phyloP scores from a whole-genome alignment of 306 rosid genomes.

The Lathyrus oleraceus region DNA sequence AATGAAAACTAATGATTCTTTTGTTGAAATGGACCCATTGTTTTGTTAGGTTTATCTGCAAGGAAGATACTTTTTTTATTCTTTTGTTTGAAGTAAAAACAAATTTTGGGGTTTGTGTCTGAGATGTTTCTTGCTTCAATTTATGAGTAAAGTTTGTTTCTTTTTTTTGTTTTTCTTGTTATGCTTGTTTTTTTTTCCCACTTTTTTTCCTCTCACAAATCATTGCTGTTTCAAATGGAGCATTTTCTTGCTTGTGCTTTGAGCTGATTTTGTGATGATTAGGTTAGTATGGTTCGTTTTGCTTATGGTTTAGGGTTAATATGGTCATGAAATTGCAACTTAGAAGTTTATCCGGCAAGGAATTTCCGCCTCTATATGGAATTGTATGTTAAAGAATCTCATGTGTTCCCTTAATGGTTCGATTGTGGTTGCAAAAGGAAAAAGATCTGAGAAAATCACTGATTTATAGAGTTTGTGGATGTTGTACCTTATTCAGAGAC shows the following conservation, averaged over 20 bases:
- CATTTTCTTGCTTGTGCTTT: conserved; percentile 31
- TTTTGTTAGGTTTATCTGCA: conserved; percentile 39
- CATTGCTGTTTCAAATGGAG: conserved; percentile 14
- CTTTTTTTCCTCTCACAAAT: no score
- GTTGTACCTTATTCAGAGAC: not conserved
- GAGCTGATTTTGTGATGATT: conserved; percentile 23
- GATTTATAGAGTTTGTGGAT: conserved; percentile 7
- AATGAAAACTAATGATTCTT: conserved; percentile 20
- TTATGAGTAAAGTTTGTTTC: conserved; percentile 23
- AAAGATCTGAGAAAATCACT: not conserved
- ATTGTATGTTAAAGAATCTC: conserved; percentile 26
- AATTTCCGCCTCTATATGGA: conserved; percentile 5
- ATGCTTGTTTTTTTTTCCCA: not conserved
- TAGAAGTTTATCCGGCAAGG: conserved; percentile 17
- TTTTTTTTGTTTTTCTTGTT: conserved; percentile 4
- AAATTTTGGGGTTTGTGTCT: conserved; percentile 27
- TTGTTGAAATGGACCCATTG: conserved; percentile 19
- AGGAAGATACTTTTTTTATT: conserved; percentile 10
- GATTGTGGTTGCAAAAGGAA: conserved; percentile 16
- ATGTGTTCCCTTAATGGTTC: not conserved
- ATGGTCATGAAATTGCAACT: conserved; percentile 18
- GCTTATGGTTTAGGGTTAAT: conserved; percentile 8
- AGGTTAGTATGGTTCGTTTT: not conserved
- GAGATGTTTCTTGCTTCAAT: conserved; percentile 4
- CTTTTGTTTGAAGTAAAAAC: conserved; percentile 1